Percentiles rank a stretch among this genome's conserved stretches.
Evolutionary conservation across 495 filamentous ascomycete genomes (phyloP).

Genomic region (Neurospora tetraspora): DNA sequence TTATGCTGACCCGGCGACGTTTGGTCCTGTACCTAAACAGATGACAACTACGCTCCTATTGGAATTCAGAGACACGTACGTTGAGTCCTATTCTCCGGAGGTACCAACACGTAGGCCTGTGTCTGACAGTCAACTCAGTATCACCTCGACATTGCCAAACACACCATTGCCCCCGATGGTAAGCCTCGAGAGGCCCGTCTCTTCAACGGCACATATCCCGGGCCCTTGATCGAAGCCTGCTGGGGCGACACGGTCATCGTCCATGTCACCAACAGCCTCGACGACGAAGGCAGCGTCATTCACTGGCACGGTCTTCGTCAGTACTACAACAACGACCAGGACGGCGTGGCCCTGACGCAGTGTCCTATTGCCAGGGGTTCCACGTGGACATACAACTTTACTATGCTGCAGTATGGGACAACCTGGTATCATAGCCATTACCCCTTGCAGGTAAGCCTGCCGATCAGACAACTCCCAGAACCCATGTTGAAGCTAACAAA

Average conservation of each 20-base stretch:
- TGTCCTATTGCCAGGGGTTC: constrained; percentile 37
- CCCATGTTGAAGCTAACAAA: not conserved
- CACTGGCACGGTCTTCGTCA: constrained; percentile 46
- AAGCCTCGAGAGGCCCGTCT: constrained; percentile 14
- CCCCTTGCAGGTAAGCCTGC: constrained; percentile 11
- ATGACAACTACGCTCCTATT: not conserved
- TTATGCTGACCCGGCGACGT: not conserved
- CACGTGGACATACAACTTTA: constrained; percentile 33
- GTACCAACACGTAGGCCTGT: not conserved
- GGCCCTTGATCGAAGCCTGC: constrained; percentile 47
- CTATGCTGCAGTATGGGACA: constrained; percentile 40
- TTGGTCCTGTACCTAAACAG: not conserved
- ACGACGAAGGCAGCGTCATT: constrained; percentile 21
- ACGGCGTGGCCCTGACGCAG: constrained; percentile 37
- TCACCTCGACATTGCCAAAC: constrained; percentile 15
- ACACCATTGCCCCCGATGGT: constrained; percentile 29
- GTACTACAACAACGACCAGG: constrained; percentile 16
- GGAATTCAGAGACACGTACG: not conserved
- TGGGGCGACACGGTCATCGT: constrained; percentile 48
- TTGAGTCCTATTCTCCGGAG: not conserved
- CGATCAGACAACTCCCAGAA: not conserved
- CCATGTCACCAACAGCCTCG: constrained; percentile 39
- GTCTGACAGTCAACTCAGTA: constrained; percentile 13
- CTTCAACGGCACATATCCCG: constrained; percentile 27
- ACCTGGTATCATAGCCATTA: constrained; percentile 48